Evolutionary conservation across 2,329 filamentous ascomycete species (phyloP).

Genomic region (Fusarium neocosmosporiellum): DNA sequence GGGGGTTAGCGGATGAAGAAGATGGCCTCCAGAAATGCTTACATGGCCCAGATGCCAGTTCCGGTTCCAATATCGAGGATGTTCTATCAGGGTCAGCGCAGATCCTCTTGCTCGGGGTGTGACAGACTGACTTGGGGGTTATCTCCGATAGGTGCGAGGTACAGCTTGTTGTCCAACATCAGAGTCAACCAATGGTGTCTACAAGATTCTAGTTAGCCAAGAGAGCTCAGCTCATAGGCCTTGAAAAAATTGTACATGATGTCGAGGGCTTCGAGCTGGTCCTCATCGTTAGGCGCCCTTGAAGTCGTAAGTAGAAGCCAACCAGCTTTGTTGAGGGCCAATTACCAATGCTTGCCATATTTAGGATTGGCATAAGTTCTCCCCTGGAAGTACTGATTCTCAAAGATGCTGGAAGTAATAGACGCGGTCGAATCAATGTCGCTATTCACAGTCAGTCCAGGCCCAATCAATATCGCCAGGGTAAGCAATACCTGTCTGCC

Average conservation of each 20-base stretch:
- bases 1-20: neutral
- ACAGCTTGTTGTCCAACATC: conserved; percentile 37
- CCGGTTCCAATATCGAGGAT: conserved; percentile 38
- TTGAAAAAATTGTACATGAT: conserved; percentile 28
- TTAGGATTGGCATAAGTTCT: conserved; percentile 39
- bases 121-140: conserved; percentile 18
- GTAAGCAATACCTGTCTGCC: conserved; percentile 5
- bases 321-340: accelerated
- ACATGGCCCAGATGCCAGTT: conserved; percentile 41
- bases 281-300: conserved; percentile 41
- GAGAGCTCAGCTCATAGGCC: neutral
- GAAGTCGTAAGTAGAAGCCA: neutral
- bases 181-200: conserved; percentile 40
- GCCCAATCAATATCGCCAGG: accelerated
- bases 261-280: conserved; percentile 39
- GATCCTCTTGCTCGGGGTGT: accelerated
- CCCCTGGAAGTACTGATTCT: conserved; percentile 35
- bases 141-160: conserved; percentile 31
- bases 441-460: conserved; percentile 6
- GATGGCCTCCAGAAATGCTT: neutral
- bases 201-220: neutral
- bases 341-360: conserved; percentile 40
- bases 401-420: conserved; percentile 40
- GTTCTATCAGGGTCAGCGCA: neutral
- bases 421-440: conserved; percentile 32